These are phyloP conservation scores for Ottelia alismoides DNA, from an alignment of 106 monocot genomes.

Conservation along the genomic window DNA sequence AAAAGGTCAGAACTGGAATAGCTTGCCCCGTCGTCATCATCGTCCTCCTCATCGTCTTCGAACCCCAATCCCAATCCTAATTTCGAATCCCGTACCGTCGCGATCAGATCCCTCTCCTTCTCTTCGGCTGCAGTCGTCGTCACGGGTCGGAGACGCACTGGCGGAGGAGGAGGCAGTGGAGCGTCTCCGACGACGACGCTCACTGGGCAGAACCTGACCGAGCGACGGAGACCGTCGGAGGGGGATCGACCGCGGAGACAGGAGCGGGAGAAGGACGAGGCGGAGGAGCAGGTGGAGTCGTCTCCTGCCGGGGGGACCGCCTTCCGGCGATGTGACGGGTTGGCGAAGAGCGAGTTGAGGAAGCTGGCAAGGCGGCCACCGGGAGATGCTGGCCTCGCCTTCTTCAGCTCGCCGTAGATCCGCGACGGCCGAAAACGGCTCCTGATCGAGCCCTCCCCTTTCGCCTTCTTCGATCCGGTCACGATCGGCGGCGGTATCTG, in stretches of 20 bases:
- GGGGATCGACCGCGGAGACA: constrained; percentile 40
- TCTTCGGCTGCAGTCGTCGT: not conserved
- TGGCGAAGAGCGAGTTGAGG: constrained; percentile 36
- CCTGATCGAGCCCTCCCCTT: constrained; percentile 16
- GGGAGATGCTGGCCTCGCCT: constrained; percentile 15
- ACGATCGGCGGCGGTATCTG: too few relatives aligned
- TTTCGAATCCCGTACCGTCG: too few relatives aligned
- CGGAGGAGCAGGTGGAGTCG: constrained; percentile 26
- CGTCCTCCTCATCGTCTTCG: constrained; percentile 13
- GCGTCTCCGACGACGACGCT: too few relatives aligned
- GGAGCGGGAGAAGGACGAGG: constrained; percentile 45
- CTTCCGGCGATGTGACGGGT: constrained; percentile 22
- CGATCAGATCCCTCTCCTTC: not conserved
- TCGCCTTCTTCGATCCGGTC: constrained; percentile 11
- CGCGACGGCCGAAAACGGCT: constrained; percentile 18
- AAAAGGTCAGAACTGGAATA: constrained; percentile 63
- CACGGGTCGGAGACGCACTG: constrained; percentile 1
- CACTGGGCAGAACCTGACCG: too few relatives aligned
- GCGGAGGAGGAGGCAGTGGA: not conserved
- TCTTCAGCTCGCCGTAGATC: constrained; percentile 23
- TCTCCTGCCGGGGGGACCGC: too few relatives aligned
- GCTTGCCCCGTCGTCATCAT: constrained; percentile 38
- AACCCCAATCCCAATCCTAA: not conserved
- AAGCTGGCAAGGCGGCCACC: constrained; percentile 30
- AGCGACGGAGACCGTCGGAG: too few relatives aligned